Conservation (phyloP, 2,329 filamentous ascomycete species). For the Pseudogymnoascus sp. region DNA sequence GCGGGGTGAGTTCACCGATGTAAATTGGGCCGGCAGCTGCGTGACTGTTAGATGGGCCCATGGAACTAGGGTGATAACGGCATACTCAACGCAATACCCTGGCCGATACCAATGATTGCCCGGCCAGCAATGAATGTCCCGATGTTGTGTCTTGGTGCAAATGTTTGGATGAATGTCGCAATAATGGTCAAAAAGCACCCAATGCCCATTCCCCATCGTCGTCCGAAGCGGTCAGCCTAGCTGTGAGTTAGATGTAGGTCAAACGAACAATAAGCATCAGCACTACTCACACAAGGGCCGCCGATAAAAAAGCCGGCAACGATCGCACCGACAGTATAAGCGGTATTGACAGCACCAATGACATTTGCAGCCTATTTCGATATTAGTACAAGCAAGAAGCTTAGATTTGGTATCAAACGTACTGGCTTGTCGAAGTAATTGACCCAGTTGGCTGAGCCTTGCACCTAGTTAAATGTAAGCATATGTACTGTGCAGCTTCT, state of each 20-base stretch:
- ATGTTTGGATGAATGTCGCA: slow-evolving; percentile 61
- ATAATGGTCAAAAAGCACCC: slow-evolving; percentile 58
- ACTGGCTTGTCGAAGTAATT: slow-evolving; percentile 45
- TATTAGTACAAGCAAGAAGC: slow-evolving; percentile 17
- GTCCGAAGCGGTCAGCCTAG: slow-evolving; percentile 49
- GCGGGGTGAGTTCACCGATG: slow-evolving; percentile 58
- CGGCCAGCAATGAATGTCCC: slow-evolving; percentile 61
- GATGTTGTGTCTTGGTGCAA: slow-evolving; percentile 50
- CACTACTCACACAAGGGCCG: slow-evolving; percentile 43
- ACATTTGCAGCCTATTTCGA: slow-evolving; percentile 29
- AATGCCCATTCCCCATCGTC: slow-evolving; percentile 55
- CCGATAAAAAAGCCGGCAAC: slow-evolving; percentile 62
- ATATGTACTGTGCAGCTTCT: neutral
- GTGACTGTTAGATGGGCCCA: slow-evolving; percentile 8
- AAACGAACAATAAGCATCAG: neutral
- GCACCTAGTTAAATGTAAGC: slow-evolving; percentile 30
- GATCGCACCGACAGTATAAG: slow-evolving; percentile 63
- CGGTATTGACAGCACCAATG: slow-evolving; percentile 55
- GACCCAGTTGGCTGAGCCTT: slow-evolving; percentile 59
- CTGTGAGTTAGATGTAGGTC: neutral
- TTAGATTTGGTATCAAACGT: neutral
- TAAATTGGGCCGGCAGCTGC: slow-evolving; percentile 59
- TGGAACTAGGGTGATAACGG: slow-evolving; percentile 5
- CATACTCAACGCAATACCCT: slow-evolving; percentile 56
- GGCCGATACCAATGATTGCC: slow-evolving; percentile 60